phyloP scores from a whole-genome alignment of 306 rosid genomes.

The Sindora glabra region DNA sequence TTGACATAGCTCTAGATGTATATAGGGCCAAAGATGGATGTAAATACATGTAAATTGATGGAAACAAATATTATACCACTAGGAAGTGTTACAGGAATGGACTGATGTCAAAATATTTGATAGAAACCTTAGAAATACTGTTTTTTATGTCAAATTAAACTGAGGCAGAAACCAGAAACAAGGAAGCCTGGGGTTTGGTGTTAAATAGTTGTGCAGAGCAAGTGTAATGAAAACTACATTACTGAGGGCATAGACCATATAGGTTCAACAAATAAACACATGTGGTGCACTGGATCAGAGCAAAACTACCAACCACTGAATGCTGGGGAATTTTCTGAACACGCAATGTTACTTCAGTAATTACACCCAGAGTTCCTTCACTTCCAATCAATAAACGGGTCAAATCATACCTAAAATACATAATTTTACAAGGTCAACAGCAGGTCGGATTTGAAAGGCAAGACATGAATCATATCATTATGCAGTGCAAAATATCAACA shows the following conservation, averaged over 20 bases:
- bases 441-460: no score
- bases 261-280: not conserved
- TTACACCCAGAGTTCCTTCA: conserved; percentile 93
- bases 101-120: not conserved
- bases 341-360: conserved; percentile 81
- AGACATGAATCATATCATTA: no score
- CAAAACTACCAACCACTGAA: conserved; percentile 63
- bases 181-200: not conserved
- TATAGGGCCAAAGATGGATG: no score
- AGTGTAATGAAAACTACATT: not conserved
- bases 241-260: not conserved
- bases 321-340: conserved; percentile 81
- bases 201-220: not conserved
- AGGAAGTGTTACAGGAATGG: not conserved
- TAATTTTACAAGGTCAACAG: conserved; percentile 11
- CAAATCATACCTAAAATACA: conserved; percentile 71
- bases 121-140: no score
- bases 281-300: conserved; percentile 1
- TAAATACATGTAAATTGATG: not conserved
- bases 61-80: not conserved
- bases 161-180: conserved; percentile 12
- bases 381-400: conserved; percentile 95
- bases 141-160: no score
- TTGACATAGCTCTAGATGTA: not conserved
- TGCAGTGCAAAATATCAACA: no score